Evolutionary conservation across 257 asterid genomes (phyloP), one percentile per base, ranked within the genome.

Genomic region (Henckelia pumila): DNA sequence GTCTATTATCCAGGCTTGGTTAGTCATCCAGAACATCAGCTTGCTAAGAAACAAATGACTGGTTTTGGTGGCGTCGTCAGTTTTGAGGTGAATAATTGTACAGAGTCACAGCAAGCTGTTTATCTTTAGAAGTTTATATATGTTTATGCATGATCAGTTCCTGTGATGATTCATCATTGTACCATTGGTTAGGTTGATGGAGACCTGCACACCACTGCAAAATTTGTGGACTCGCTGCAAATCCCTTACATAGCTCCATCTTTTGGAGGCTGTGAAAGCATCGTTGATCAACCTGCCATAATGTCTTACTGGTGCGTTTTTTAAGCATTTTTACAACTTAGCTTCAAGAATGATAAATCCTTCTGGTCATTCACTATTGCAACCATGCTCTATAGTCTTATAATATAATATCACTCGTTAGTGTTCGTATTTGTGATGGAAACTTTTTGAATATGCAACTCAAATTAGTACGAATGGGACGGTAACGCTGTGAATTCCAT

Each of bases 61-160:
- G 97, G 96, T 73, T 91, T 91, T 76, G 97, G 96, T 74, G 97
- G 97, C 2, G 97, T 91, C 67, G 95, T 91, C 73, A 91, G 97
- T 57, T 91, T 91, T 80, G 97, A 91, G 97, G 97, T 86, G 52
- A 75, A 95, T 81, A 68, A 35, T 62, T 40, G 11, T 26, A 8
- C 56, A 26, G 56, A 50, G 37, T 33, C 44, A 57, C 63, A 59
- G 63, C 61, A 25, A 1, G 26, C 49, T 37, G n/a, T 47, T n/a
- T n/a, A 29, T 28, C 59, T 62, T 21, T 63, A 47, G 55, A 47
- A 47, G 55, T 17, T 0, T 3, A 14, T 63, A 55, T 28, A 33
- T 57, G 33, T 44, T 40, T 59, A 13, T 28, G 20, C 22, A 0
- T 57, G 60, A 71, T 53, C 59, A 26, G 50, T 47, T 73, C 56